These are phyloP conservation scores for Moringa oleifera DNA, from an alignment of 345 rosid genomes.

Conservation along the genomic window DNA sequence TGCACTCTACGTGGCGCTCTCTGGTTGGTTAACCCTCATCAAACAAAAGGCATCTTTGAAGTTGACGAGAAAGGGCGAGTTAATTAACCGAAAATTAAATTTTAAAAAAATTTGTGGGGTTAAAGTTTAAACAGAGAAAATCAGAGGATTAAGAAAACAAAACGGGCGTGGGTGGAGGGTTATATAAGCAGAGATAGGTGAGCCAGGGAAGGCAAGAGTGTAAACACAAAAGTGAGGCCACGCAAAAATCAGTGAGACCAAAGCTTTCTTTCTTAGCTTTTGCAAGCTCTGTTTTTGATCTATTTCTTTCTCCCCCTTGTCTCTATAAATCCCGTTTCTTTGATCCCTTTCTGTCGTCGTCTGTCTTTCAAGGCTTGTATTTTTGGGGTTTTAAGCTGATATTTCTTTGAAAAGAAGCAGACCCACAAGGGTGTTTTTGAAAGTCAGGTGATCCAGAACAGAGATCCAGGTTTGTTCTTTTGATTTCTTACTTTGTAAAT, in stretches of 20 bases:
- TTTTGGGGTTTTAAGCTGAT: not conserved
- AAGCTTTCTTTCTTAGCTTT: not conserved
- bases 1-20: constrained; percentile 3
- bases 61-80: constrained; percentile 10
- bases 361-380: constrained; percentile 26
- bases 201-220: constrained; percentile 28
- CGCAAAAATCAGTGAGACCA: not conserved
- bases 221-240: constrained; percentile 26
- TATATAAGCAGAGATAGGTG: constrained; percentile 40
- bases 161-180: constrained; percentile 3
- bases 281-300: not conserved
- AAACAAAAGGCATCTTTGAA: constrained; percentile 18
- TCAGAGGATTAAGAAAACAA: not conserved
- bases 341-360: constrained; percentile 39
- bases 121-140: no score
- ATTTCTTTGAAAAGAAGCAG: constrained; percentile 2
- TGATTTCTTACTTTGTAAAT: constrained; percentile 2
- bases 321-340: constrained; percentile 24
- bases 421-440: constrained; percentile 13
- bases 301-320: constrained; percentile 3
- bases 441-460: constrained; percentile 43
- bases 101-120: not conserved
- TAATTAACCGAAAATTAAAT: not conserved
- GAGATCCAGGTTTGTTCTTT: constrained; percentile 30
- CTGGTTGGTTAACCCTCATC: constrained; percentile 12